Conservation (phyloP, 179 eudicot species). For the Beta corolliflora region DNA sequence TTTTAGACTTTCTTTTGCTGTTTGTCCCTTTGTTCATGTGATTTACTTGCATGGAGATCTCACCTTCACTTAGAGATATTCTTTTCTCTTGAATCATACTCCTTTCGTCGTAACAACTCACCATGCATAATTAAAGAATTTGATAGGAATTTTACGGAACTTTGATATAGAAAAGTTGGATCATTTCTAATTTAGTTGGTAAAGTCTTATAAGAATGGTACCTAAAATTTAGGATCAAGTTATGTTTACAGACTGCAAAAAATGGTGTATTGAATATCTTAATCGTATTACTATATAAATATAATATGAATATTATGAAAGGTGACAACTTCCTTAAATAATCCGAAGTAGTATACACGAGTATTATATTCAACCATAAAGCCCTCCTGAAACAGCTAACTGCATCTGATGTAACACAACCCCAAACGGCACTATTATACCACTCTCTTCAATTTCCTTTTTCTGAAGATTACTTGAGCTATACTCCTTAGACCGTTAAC, state of each 20-base stretch:
- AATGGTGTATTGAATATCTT: no score
- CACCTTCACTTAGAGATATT: constrained; percentile 21
- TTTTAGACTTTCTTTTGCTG: constrained; percentile 8
- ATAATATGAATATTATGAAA: no score
- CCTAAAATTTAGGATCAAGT: no score
- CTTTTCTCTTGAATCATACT: background rate
- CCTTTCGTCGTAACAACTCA: no score
- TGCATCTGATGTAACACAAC: background rate
- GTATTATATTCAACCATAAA: background rate
- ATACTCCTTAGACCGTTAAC: constrained; percentile 49
- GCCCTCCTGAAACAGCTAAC: background rate
- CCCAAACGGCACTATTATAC: constrained; percentile 25
- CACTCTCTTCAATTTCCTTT: constrained; percentile 13
- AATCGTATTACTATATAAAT: no score
- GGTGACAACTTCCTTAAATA: no score
- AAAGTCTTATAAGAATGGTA: no score
- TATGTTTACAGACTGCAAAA: no score
- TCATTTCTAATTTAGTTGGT: no score
- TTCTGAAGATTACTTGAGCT: constrained; percentile 48
- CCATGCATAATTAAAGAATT: no score
- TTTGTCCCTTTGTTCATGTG: background rate
- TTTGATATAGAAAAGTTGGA: no score
- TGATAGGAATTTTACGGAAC: no score
- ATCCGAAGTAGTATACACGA: background rate
- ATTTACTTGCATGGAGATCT: constrained; percentile 19